These are phyloP conservation scores for Neofusicoccum sp. DNA, from an alignment of 2,329 filamentous ascomycete genomes.

Conservation along the genomic window DNA sequence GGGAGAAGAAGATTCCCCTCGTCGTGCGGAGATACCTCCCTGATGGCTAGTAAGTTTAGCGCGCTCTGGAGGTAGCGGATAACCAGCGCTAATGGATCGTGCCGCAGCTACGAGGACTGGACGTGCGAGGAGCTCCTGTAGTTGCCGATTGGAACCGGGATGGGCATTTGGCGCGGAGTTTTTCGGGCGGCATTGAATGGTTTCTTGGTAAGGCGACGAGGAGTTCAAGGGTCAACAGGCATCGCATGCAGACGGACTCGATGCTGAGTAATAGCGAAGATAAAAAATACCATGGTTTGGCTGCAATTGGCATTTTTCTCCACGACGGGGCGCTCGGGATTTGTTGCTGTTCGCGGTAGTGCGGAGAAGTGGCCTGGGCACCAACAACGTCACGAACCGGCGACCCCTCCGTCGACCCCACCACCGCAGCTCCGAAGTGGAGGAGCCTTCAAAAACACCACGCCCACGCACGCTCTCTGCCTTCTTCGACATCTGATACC, in stretches of 20 bases:
- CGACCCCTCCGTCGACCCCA: constrained; percentile 17
- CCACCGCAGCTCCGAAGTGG: constrained; percentile 13
- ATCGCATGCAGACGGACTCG: constrained; percentile 36
- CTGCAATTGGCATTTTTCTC: constrained; percentile 16
- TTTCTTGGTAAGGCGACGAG: constrained; percentile 36
- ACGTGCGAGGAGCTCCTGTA: constrained; percentile 88
- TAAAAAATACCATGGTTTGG: not conserved
- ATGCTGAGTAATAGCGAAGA: constrained; percentile 18
- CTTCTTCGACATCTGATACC: not conserved
- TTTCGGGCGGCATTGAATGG: constrained; percentile 21
- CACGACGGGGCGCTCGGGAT: constrained; percentile 8
- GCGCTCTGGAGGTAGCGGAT: not conserved
- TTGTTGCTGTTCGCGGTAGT: constrained; percentile 16
- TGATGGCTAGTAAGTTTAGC: constrained; percentile 78
- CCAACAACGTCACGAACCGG: constrained; percentile 17
- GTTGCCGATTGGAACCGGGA: constrained; percentile 12
- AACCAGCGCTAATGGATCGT: not conserved
- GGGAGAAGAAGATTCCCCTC: constrained; percentile 97
- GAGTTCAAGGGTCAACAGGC: constrained; percentile 27
- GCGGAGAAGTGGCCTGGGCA: constrained; percentile 16
- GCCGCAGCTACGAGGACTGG: constrained; percentile 90
- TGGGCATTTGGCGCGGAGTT: constrained; percentile 17
- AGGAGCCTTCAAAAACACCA: constrained; percentile 13
- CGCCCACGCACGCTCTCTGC: not conserved
- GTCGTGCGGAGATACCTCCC: constrained; percentile 94